A percentile compares a stretch with the other conserved stretches of the same genome.
Conservation (phyloP, 1,284 basidiomycete species). For the Mycena sp. region DNA sequence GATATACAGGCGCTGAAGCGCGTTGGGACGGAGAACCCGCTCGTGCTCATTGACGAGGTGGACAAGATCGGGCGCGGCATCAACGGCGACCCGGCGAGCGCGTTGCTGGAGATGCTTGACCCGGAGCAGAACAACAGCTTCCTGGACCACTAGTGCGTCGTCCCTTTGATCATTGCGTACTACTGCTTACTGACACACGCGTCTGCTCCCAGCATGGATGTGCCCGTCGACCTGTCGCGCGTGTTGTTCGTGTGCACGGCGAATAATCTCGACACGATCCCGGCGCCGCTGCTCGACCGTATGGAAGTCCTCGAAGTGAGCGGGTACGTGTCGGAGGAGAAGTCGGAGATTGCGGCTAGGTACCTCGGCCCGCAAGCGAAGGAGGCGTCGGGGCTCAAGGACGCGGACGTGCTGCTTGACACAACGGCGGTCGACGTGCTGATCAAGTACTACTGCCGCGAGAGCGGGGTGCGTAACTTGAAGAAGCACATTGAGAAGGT, state of each 20-base stretch:
- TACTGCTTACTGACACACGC: not conserved
- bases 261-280: slow-evolving; percentile 95
- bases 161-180: not conserved
- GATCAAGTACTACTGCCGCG: slow-evolving; percentile 97
- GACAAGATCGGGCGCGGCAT: slow-evolving; percentile 98
- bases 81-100: slow-evolving; percentile 96
- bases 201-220: slow-evolving; percentile 80
- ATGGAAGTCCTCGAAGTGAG: slow-evolving; percentile 98
- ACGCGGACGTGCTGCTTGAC: slow-evolving; percentile 83
- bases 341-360: slow-evolving; percentile 89
- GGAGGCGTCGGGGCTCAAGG: slow-evolving; percentile 88
- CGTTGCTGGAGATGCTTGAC: slow-evolving; percentile 96
- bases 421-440: slow-evolving; percentile 87
- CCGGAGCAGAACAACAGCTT: slow-evolving; percentile 98
- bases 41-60: slow-evolving; percentile 97
- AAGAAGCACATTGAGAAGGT: slow-evolving; percentile 98
- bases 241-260: slow-evolving; percentile 99
- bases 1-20: slow-evolving; percentile 98
- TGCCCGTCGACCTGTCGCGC: slow-evolving; percentile 95
- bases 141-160: slow-evolving; percentile 91
- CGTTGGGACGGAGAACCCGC: slow-evolving; percentile 96
- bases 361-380: slow-evolving; percentile 97
- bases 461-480: slow-evolving; percentile 94
- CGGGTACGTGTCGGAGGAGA: slow-evolving; percentile 98
- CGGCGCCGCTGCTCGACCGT: slow-evolving; percentile 94